These are phyloP conservation scores for Fusarium begoniae DNA, from an alignment of 2,329 filamentous ascomycete genomes.

Conservation along the genomic window DNA sequence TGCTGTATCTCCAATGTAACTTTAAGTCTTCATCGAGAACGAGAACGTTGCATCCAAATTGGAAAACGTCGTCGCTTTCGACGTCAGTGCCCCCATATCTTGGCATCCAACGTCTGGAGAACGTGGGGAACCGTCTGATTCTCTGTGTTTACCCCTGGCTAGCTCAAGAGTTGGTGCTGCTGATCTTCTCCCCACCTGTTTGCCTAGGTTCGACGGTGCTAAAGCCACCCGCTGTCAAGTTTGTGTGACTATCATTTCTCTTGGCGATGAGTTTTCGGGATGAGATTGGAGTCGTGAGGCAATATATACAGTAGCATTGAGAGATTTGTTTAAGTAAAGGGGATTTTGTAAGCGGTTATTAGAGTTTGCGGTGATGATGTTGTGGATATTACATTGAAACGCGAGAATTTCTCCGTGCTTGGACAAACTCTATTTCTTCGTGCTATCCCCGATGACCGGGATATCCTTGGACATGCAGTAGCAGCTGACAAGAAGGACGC, in stretches of 20 bases:
- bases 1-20: background rate
- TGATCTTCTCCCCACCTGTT: constrained; percentile 16
- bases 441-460: background rate
- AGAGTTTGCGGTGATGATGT: background rate
- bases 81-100: constrained; percentile 21
- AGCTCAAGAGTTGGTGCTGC: background rate
- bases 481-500: background rate
- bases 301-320: background rate
- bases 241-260: background rate
- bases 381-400: background rate
- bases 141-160: background rate
- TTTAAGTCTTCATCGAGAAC: background rate
- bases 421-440: background rate
- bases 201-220: background rate
- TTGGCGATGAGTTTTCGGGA: background rate
- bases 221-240: background rate
- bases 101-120: constrained; percentile 12
- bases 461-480: background rate
- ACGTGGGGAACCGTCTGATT: constrained; percentile 22
- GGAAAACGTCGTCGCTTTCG: background rate
- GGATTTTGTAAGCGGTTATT: background rate
- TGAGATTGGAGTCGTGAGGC: background rate
- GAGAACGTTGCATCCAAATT: background rate
- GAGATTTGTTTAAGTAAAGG: too few species aligned
- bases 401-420: background rate